These are phyloP conservation scores for Kandelia obovata DNA, from an alignment of 345 rosid genomes.

Conservation along the genomic window DNA sequence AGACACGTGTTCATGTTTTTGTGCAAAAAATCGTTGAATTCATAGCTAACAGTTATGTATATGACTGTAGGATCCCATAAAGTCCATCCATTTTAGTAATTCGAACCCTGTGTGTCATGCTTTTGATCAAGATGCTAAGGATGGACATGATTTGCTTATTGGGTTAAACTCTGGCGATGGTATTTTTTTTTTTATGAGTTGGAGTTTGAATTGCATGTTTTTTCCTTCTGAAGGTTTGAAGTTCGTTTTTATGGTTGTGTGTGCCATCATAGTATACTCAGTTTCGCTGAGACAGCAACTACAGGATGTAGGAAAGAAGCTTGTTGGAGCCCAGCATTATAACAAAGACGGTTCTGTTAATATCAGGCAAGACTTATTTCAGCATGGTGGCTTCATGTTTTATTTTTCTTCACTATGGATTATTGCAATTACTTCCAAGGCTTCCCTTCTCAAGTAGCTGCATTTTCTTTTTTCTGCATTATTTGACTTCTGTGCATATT, in stretches of 20 bases:
- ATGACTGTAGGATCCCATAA: slow-evolving; percentile 84
- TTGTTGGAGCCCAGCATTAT: slow-evolving; percentile 76
- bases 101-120: slow-evolving; percentile 94
- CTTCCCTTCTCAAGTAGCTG: background rate
- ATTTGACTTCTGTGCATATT: too few species aligned
- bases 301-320: slow-evolving; percentile 87
- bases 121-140: slow-evolving; percentile 91
- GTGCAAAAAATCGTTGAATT: background rate
- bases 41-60: slow-evolving; percentile 22
- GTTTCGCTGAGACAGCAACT: slow-evolving; percentile 86
- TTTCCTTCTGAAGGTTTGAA: slow-evolving; percentile 9
- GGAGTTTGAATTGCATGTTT: slow-evolving; percentile 22
- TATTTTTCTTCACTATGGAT: background rate
- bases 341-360: slow-evolving; percentile 85
- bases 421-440: background rate
- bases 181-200: slow-evolving; percentile 30
- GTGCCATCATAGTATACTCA: slow-evolving; percentile 66
- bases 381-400: background rate
- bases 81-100: slow-evolving; percentile 92
- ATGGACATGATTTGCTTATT: slow-evolving; percentile 96
- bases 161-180: slow-evolving; percentile 98
- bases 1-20: background rate
- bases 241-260: slow-evolving; percentile 24
- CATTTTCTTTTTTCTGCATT: too few species aligned
- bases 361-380: slow-evolving; percentile 52